These are phyloP conservation scores for Paraleonurus japonicus DNA, from an alignment of 257 asterid species.

Conservation along the genomic window DNA sequence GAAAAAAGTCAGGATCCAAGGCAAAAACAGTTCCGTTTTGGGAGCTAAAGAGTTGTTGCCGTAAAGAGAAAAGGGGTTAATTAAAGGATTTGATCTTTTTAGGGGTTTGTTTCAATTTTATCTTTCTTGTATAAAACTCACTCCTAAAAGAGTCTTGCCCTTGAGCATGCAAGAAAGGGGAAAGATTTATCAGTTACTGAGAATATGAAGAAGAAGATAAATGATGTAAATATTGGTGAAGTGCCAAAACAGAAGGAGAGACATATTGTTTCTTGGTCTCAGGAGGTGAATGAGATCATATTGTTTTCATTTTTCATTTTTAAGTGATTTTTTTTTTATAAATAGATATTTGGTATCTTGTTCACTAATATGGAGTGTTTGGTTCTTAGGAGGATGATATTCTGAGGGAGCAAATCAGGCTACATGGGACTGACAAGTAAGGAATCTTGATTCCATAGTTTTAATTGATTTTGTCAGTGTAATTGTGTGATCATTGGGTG, in stretches of 20 bases:
- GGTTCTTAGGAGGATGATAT: conserved; percentile 90
- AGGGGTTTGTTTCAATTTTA: conserved; percentile 31
- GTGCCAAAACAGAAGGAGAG: conserved; percentile 77
- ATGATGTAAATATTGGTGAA: conserved; percentile 38
- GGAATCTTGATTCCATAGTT: conserved; percentile 28
- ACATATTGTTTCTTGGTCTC: conserved; percentile 98
- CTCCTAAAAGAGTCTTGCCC: conserved; percentile 37
- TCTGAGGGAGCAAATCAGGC: conserved; percentile 83
- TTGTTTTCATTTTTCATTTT: not conserved
- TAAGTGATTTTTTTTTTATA: not conserved
- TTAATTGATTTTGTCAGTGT: conserved; percentile 14
- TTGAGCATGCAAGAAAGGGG: conserved; percentile 76
- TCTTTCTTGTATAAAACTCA: conserved; percentile 49
- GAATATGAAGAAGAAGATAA: conserved; percentile 64
- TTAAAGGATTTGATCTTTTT: conserved; percentile 43
- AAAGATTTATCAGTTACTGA: conserved; percentile 46
- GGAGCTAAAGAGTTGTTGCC: conserved; percentile 39
- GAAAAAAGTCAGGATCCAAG: conserved; percentile 60
- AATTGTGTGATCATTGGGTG: conserved; percentile 24
- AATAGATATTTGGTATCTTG: conserved; percentile 5
- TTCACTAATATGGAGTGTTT: conserved; percentile 24
- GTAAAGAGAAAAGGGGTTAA: conserved; percentile 43
- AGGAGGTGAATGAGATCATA: conserved; percentile 64
- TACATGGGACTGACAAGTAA: conserved; percentile 92
- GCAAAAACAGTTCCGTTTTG: conserved; percentile 45